Evolutionary conservation across 768 basidiomycete species (phyloP), one percentile per base, ranked within the genome.

Genomic region (Hortiboletus campestris): DNA sequence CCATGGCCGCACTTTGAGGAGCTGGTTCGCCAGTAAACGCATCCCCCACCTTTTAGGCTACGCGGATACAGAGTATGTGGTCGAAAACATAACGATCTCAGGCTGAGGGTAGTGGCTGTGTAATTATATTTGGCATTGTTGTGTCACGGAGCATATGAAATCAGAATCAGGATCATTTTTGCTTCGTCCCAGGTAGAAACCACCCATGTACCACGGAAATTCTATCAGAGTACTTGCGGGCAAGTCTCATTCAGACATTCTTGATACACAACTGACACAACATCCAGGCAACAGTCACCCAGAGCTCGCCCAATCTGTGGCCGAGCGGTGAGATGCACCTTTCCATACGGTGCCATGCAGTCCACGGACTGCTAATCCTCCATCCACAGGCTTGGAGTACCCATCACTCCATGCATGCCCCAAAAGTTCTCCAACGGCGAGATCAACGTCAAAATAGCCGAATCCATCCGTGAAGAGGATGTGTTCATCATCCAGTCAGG

Each of bases 401-500:
- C 88, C 59, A 83, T 98, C 58, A 88, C 88, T 52, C 91, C 88
- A 59, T 89, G 83, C 77, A 89, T 83, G 61, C 92, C 89, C 70
- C 84, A 86, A 73, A 91, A 90, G 67, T 96, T 95, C 75, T 93
- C 92, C 59, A 94, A 94, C 65, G 94, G 94, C 65, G 96, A 98
- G 76, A 91, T 91, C 69, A 92, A 89, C 73, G 89, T 95, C 76
- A 94, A 90, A 74, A 97, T 98, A 62, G 81, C 86, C 49, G 95
- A 98, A 76, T 94, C 91, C 53, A 88, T 99, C 43, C 88, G 97
- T 44, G 96, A 98, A 74, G 94, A 94, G 75, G 97, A 99, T 73
- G 94, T 98, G 28, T 99, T 98, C 79, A 97, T 99, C 79, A 84
- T 99, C 72, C 97, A 99, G 76, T 88, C 91, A 14, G 88, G 89